Evolutionary conservation across 129 eudicot genomes (phyloP).

Genomic region (Tanacetum coccineum): DNA sequence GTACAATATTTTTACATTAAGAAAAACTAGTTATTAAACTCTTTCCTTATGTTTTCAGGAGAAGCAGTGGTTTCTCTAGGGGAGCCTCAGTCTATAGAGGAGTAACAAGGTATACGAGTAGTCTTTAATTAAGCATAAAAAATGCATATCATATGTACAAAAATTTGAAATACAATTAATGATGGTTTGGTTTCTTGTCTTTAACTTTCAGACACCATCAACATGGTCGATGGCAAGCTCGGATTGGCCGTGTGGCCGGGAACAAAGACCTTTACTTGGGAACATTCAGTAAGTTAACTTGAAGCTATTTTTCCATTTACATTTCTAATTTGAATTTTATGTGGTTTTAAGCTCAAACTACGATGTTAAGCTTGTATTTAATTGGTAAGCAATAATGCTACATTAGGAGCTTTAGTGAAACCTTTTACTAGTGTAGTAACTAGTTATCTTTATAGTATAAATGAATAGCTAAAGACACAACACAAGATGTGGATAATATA

Average conservation of each 20-base stretch:
- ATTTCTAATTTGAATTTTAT: background rate
- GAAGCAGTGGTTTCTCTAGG: slow-evolving; percentile 95
- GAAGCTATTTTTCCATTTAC: background rate
- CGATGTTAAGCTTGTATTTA: too few species aligned
- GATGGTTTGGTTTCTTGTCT: background rate
- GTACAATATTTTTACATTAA: background rate
- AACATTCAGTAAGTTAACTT: slow-evolving; percentile 70
- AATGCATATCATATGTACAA: slow-evolving; percentile 1
- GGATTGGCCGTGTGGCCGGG: slow-evolving; percentile 92
- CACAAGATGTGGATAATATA: slow-evolving; percentile 24
- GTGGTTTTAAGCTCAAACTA: too few species aligned
- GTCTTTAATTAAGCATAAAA: background rate
- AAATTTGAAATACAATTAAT: background rate
- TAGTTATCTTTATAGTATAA: background rate
- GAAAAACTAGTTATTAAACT: too few species aligned
- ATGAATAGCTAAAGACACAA: slow-evolving; percentile 10
- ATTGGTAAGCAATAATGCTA: too few species aligned
- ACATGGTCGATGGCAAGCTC: slow-evolving; percentile 97
- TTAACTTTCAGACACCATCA: slow-evolving; percentile 67
- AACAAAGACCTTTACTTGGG: slow-evolving; percentile 91
- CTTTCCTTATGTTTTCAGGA: slow-evolving; percentile 37
- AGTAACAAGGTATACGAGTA: slow-evolving; percentile 69
- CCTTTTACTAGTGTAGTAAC: background rate
- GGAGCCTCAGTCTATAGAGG: slow-evolving; percentile 97
- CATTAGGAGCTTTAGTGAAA: too few species aligned